Evolutionary conservation across 768 basidiomycete genomes (phyloP), one percentile per base, ranked within the genome.

Genomic region (Amanita molliuscula): DNA sequence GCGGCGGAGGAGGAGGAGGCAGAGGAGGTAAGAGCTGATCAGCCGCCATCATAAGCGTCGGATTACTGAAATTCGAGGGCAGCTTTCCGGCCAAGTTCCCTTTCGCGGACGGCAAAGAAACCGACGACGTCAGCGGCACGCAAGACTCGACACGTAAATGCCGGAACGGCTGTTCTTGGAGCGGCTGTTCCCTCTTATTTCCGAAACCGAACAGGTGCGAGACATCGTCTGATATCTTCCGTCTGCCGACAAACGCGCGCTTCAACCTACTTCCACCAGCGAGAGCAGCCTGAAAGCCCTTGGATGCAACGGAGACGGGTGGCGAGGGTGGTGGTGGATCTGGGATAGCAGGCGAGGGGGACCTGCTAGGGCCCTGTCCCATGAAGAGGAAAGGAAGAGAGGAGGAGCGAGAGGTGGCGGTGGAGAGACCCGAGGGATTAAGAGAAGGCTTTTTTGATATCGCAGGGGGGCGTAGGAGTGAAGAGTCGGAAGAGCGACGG

Each of bases 221-320:
- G 44, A 63, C 58, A 57, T 78, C 76, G 57, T 77, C 76, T 6
- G 78, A 72, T 60, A 76, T 78, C 67, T 79, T 82, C 53, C 77
- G 68, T 41, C 80, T 72, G 16, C 61, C 68, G 37, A 67, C 78
- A 57, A 81, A 78, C 3, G 73, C 79, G 49, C 81, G 79, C 58
- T 77, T 81, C 43, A 84, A 63, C 58, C 71, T 78, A 53, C 64
- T 62, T 21, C 78, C 75, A 26, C 73, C 69, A 13, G 69, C 62
- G 16, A 71, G 65, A 29, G 73, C 67, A 33, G 67, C 65, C 33
- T 65, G 62, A 54, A 69, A 54, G 33, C 66, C 63, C 48, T 65
- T 69, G 54, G 56, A 60, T 31, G 62, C 60, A 33, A 57, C 38
- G 1, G 56, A 54, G 31, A 61, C 58, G 26, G 57, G 58, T 1